Evolutionary conservation across 2,329 filamentous ascomycete genomes (phyloP), one percentile per base, ranked within the genome.

Genomic region (Cladorrhinum sp.): DNA sequence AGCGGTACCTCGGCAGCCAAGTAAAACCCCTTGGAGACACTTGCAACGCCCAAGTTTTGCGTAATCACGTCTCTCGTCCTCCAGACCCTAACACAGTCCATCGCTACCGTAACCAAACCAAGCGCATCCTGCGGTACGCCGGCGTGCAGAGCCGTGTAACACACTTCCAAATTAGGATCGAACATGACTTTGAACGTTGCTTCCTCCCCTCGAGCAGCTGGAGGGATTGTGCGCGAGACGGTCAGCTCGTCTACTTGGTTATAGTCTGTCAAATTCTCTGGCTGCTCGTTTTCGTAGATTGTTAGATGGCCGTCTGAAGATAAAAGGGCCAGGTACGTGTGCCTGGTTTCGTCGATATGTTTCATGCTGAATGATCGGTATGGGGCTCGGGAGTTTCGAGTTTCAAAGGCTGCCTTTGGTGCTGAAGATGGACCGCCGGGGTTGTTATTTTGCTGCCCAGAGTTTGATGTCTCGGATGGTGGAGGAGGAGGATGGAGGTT

Each of bases 361-460:
- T 91, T 92, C 76, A 97, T 88, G 66, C 92, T 91, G 65, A 98
- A 88, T 55, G 91, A 95, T 39, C 90, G 86, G 69, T 91, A 94
- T 6, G 88, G 86, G 12, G 86, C 84, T 36, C 78, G 86, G 73
- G 76, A 82, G 77, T 79, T 84, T 57, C 82, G 77, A 33, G 80
- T 82, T 67, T 86, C 83, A 55, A 82, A 85, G 10, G 82, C 80
- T 2, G 82, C 79, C 49, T 79, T 82, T 51, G 79, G 60, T 20
- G 54, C 20, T 26, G 39, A 18, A 20, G 23, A 52, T 42, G 42
- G 52, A 8, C 33, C 30, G 52, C 55, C 55, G 28, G 42, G 58
- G 24, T 52, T 68, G 50, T 65, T 68, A 20, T 67, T 68, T 6
- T 55, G 60, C 46, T 8, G 26, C 18, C 7, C 33, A 36, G 8